Evolutionary conservation across 495 filamentous ascomycete species (phyloP), one percentile per base, ranked within the genome.

Genomic region (Aspergillus hancockii): DNA sequence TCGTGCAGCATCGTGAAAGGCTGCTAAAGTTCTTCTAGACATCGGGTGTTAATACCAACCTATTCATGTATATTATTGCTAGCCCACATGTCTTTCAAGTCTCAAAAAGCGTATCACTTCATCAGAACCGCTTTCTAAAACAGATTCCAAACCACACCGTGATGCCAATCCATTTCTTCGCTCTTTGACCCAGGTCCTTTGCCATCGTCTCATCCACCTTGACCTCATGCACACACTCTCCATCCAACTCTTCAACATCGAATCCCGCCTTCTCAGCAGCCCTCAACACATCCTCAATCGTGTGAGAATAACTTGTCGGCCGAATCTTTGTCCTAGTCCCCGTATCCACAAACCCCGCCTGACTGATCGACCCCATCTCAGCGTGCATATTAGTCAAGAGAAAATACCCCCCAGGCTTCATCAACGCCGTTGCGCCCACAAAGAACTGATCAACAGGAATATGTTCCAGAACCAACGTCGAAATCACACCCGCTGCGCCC

Each of bases 351-450:
- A 91, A 90, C 3, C 88, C 88, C 0, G 88, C 88, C 61, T 87
- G 86, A 19, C 81, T 83, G 8, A 81, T 75, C 47, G 62, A 56
- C 4, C 87, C 88, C 86, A 90, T 90, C 16, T 88, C 82, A 8
- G 79, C 72, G 64, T 91, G 88, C 88, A 91, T 91, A 67, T 90
- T 90, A 4, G 88, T 90, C 6, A 90, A 57, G 34, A 90, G 72
- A 8, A 88, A 63, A 60, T 82, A 75, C 7, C 81, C 85, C 0
- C 82, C 83, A 0, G 73, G 63, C 23, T 53, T 68, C 51, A 89
- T 67, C 16, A 89, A 70, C 19, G 64, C 59, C 12, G 75, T 63
- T 0, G 82, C 75, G 1, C 76, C 75, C 22, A 60, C 54, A 67
- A 91, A 92, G 70, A 87, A 90, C 13, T 43, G 61, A 10, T 64